These are phyloP conservation scores for Sugiyamaella qingdaonensis DNA, from an alignment of 805 yeast genomes.

Conservation along the genomic window DNA sequence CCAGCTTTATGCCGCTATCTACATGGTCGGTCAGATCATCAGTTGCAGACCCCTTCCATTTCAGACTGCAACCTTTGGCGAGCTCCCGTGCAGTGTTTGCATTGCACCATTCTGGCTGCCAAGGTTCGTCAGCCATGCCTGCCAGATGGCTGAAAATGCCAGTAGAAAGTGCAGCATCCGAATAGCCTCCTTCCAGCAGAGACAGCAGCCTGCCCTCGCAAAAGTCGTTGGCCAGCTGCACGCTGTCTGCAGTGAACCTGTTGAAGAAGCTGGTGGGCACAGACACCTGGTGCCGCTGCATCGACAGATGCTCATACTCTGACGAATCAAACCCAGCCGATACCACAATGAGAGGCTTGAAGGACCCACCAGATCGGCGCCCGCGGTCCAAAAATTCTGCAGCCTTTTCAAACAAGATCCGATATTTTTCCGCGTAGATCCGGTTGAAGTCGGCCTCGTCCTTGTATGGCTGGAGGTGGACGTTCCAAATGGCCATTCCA, in stretches of 20 bases:
- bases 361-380: conserved; percentile 36
- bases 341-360: conserved; percentile 58
- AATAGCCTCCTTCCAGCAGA: conserved; percentile 79
- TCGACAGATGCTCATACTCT: conserved; percentile 73
- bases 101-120: conserved; percentile 65
- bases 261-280: conserved; percentile 80
- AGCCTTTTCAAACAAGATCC: conserved; percentile 59
- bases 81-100: conserved; percentile 60
- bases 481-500: conserved; percentile 77
- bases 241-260: conserved; percentile 66
- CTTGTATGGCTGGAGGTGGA: conserved; percentile 65
- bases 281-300: conserved; percentile 80
- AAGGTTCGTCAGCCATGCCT: conserved; percentile 56
- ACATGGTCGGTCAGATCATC: conserved; percentile 20
- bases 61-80: conserved; percentile 61
- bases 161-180: conserved; percentile 73
- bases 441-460: conserved; percentile 61
- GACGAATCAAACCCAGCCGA: conserved; percentile 90
- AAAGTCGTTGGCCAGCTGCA: conserved; percentile 60
- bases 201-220: conserved; percentile 61
- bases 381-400: conserved; percentile 49
- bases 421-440: conserved; percentile 58
- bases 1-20: conserved; percentile 29
- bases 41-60: conserved; percentile 42
- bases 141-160: conserved; percentile 76